Evolutionary conservation across 805 yeast genomes (phyloP), one percentile per base, ranked within the genome.

Genomic region (Candida saitoana): DNA sequence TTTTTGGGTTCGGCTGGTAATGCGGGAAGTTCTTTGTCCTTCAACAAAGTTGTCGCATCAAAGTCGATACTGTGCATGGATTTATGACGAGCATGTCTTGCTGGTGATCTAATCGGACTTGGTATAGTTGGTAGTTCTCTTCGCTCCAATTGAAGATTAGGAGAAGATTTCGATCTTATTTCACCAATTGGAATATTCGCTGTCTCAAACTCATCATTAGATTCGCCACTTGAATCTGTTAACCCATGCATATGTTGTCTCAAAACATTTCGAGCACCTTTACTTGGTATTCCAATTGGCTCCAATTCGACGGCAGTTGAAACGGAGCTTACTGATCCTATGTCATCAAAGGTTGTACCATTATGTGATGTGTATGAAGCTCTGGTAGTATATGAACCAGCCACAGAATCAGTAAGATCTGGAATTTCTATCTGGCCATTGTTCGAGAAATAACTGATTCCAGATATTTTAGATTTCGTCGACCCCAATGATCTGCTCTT

Each of bases 361-460:
- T 52, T 52, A 16, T 47, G 46, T 2, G 54, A 46, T 19, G 39
- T 29, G n/a, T 35, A 32, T 8, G 55, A 39, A 17, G 24, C 37
- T 18, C 22, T 30, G 2, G 55, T 45, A 2, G 52, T 44, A 17
- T 35, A 42, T 4, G 46, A 41, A 16, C 49, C 49, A 18, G 46
- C 32, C 15, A 48, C 42, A 5, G 47, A 42, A 4, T 42, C 39
- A 22, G 54, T 54, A 18, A 69, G 52, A 36, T 67, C 66, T 1
- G 75, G 74, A 17, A 70, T 70, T 41, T 68, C 71, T 16, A 70
- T 70, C 39, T 66, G 71, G 3, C 73, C 74, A 18, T 32, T 38
- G 6, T 48, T 41, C 2, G 56, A 50, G 20, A 38, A 42, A 34
- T 46, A 51, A 27, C 59, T 55, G 22, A 39, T 36, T 27, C 52